Base-by-base conservation (phyloP, 768 basidiomycete genomes). In the Cystobasidium ongulense region DNA sequence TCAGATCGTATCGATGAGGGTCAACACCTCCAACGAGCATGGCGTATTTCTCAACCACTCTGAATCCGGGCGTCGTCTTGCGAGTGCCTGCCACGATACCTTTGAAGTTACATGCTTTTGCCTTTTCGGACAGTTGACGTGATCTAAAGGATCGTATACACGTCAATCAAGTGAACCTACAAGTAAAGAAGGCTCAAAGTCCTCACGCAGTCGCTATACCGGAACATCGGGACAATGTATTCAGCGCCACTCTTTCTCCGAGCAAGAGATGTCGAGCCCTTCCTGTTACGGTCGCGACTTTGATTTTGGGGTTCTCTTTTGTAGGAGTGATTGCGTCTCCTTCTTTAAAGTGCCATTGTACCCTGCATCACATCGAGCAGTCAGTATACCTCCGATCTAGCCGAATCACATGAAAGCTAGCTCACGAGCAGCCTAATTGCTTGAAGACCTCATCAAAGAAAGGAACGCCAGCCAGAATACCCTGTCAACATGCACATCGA, bases 21-120 rank as follows among this genome's bases (percentile, higher is more conserved):
- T 99, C 95, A 78, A 97, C 89, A 5, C 96, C 96, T 21, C 96
- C 96, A 17, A 98, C 91, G 54, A 98, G 82, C 96, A 99, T 98
- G 1, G 89, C 96, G 80, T 99, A 75, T 82, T 99, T 99, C 82
- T 99, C 96, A 4, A 98, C 94, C 35, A 97, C 84, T 59, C 96
- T 85, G 83, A 99, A 99, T 1, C 95, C 92, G 36, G 95, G 95
- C 0, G 95, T 98, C 0, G 95, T 99, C 84, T 99, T 99, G 74
- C 95, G 85, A 29, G 95, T 99, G 17, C 95, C 95, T 23, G 95
- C 95, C 72, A 99, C 86, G 76, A 89, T 87, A 3, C 95, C 95
- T 66, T 86, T 85, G 83, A 88, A 98, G 0, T 92, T 93, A 74
- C 86, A 87, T 18, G 85, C 84, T 71, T 85, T 81, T 1, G 94